phyloP scores from a whole-genome alignment of 352 stramenopile species.

The Phytophthora capsici region DNA sequence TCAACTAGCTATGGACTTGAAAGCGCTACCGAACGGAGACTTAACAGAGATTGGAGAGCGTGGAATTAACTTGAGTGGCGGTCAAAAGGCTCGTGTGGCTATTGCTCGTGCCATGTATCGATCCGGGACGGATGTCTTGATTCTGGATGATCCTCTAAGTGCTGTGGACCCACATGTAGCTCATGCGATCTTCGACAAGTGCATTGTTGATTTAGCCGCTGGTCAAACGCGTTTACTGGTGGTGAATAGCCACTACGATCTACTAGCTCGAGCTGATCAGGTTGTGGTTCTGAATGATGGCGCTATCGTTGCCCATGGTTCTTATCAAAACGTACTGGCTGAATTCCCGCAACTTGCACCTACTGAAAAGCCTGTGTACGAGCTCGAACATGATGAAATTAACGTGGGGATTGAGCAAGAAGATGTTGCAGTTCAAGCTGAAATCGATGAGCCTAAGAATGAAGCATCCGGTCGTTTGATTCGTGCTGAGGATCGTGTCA shows the following conservation, averaged over 20 bases:
- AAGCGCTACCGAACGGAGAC: conserved; percentile 55
- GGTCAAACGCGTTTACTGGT: conserved; percentile 89
- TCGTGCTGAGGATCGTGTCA: conserved; percentile 36
- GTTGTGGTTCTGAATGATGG: conserved; percentile 80
- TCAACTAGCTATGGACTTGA: conserved; percentile 49
- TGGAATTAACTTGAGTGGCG: conserved; percentile 64
- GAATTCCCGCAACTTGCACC: conserved; percentile 35
- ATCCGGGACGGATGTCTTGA: conserved; percentile 85
- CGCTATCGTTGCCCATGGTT: conserved; percentile 74
- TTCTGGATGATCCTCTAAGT: conserved; percentile 95
- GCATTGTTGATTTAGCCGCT: conserved; percentile 68
- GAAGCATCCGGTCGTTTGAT: conserved; percentile 15
- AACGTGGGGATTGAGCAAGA: neutral
- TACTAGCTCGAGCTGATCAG: conserved; percentile 62
- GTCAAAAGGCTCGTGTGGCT: conserved; percentile 76
- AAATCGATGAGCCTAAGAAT: neutral
- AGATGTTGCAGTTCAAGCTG: neutral
- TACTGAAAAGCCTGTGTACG: neutral
- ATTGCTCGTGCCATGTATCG: conserved; percentile 93
- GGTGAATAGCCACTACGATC: conserved; percentile 93
- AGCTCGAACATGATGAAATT: neutral
- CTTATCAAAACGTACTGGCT: conserved; percentile 65
- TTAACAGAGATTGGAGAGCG: conserved; percentile 62
- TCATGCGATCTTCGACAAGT: conserved; percentile 92
- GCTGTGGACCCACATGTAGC: conserved; percentile 96